Conservation (phyloP, 768 basidiomycete genomes). For the Pisolithus marmoratus region DNA sequence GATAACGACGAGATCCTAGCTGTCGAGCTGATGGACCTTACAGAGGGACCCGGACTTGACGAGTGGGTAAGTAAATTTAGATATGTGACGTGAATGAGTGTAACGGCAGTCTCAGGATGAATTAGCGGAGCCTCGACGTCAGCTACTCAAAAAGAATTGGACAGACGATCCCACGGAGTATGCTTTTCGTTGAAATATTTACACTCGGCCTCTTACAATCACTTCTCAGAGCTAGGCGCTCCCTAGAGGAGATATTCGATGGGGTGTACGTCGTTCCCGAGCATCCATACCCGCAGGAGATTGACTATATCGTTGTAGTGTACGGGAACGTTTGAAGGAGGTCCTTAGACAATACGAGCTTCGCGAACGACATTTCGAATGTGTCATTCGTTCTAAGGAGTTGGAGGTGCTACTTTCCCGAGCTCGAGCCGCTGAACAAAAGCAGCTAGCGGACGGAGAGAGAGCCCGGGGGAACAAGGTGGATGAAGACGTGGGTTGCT, state of each 20-base stretch:
- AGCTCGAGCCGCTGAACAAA: constrained; percentile 83
- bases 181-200: constrained; percentile 19
- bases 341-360: constrained; percentile 85
- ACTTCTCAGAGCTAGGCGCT: constrained; percentile 54
- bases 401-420: constrained; percentile 82
- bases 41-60: constrained; percentile 58
- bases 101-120: constrained; percentile 46
- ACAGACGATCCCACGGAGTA: constrained; percentile 70
- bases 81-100: background rate
- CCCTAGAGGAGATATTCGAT: constrained; percentile 81
- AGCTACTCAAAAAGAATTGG: constrained; percentile 80
- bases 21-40: constrained; percentile 87
- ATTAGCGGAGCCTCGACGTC: constrained; percentile 54
- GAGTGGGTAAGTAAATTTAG: constrained; percentile 47
- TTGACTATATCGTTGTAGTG: constrained; percentile 36
- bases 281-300: background rate
- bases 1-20: constrained; percentile 86
- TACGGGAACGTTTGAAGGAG: constrained; percentile 82
- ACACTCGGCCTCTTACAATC: background rate
- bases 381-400: constrained; percentile 87
- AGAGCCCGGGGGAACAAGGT: constrained; percentile 58
- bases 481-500: constrained; percentile 67
- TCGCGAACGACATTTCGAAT: constrained; percentile 89
- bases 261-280: constrained; percentile 56
- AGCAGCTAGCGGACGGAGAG: constrained; percentile 75